Percentiles rank a stretch among this genome's conserved stretches.
These are phyloP conservation scores for Syzygium syzygioides DNA, from an alignment of 441 rosid genomes.

Conservation along the genomic window DNA sequence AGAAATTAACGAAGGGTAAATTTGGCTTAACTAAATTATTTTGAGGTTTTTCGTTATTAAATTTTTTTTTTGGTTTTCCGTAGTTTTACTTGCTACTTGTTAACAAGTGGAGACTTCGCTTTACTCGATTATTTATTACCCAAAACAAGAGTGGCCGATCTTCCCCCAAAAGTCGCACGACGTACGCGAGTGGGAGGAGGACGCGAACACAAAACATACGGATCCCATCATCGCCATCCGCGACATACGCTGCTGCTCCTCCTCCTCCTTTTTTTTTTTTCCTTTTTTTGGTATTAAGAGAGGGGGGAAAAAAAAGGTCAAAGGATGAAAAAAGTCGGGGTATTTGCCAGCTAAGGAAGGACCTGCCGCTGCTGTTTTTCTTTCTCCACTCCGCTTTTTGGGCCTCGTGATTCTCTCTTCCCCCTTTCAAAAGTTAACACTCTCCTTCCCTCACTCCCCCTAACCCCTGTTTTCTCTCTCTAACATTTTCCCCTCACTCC, in stretches of 20 bases:
- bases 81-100: too few relatives aligned
- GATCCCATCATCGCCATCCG: not conserved
- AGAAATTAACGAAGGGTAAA: rapidly evolving
- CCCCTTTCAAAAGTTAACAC: not conserved
- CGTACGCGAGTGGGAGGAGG: not conserved
- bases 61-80: too few relatives aligned
- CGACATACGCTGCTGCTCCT: not conserved
- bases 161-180: not conserved
- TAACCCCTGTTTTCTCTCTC: not conserved
- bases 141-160: not conserved
- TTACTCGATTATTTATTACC: not conserved
- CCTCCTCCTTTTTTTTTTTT: not conserved
- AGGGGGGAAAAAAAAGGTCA: not conserved
- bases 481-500: not conserved
- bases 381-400: not conserved
- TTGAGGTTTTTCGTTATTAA: too few relatives aligned
- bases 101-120: not conserved
- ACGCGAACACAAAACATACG: not conserved
- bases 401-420: not conserved
- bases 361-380: not conserved
- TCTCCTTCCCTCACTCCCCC: not conserved
- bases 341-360: not conserved
- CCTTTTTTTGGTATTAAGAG: not conserved
- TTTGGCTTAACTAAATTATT: rapidly evolving
- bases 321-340: not conserved